Evolutionary conservation across 768 basidiomycete species (phyloP), one percentile per base, ranked within the genome.

Genomic region (Auricularia auricula-judae): DNA sequence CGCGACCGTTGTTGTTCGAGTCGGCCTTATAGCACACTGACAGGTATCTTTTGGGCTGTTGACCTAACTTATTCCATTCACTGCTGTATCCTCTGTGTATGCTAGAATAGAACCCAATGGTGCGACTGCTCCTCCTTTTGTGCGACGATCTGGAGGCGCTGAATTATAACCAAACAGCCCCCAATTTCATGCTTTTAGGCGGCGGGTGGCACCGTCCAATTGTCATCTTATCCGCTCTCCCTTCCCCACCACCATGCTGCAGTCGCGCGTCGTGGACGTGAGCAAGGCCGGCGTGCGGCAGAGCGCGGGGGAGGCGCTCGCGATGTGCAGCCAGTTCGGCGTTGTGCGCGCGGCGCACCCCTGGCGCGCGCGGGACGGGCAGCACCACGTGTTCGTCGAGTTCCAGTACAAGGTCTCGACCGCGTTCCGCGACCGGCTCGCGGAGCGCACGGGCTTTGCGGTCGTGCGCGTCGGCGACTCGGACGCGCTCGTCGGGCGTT

Each of bases 1-100:
- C 76, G 18, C 69, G 77, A 59, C 73, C 71, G 54, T 67, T 79
- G 60, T 65, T 79, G 43, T 79, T 79, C 63, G 78, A 79, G 67
- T 72, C 74, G 12, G 74, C 75, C 5, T 67, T 79, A 62, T 77
- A 68, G 72, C 71, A 61, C 54, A 18, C 4, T 21, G 10, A 18
- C 47, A 51, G 18, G 18, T 18, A 51, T 18, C 16, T 2, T 51
- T 16, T 5, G 14, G 47, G 18, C 47, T 21, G 11, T 5, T 10
- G 5, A 5, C 10, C 18, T 51, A 51, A 51, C 47, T 51, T 51
- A 51, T 51, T 21, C 8, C 7, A 51, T 42, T 29, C 29, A 29
- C 29, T 14, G 39, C 16, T 51, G 47, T 51, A 51, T 51, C 47
- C 18, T 14, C 47, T 12, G 5, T 51, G 47, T 51, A 51, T 51